Base-by-base conservation (phyloP, 202 grass and related monocot species). In the Panicum hallii region DNA sequence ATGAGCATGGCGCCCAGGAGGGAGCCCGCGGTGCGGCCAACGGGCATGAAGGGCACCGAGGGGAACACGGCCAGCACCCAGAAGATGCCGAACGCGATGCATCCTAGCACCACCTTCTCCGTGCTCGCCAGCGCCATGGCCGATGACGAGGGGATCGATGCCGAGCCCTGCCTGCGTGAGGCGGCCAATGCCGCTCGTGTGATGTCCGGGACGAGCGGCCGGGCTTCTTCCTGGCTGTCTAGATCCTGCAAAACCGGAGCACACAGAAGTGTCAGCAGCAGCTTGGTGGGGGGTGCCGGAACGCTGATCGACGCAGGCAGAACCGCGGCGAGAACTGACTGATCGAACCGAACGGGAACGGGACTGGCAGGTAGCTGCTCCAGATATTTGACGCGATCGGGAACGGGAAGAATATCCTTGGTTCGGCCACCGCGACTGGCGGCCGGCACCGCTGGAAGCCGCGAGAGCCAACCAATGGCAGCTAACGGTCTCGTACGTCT, bases 31-130 rank as follows among this genome's bases (percentile, higher is more conserved):
- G 97, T 99, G 49, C 97, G 78, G 7, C 97, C 97, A 55, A 99
- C 88, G 5, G 97, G 97, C 57, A 99, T 84, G 85, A 99, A 96
- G 1, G 97, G 97, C 26, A 97, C 97, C 11, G 97, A 90, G 1
- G 97, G 97, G 70, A 99, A 99, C 11, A 99, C 97, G 0, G 97
- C 97, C 23, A 99, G 82, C 6, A 99, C 87, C 97, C 97, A 99
- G 88, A 99, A 99, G 74, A 99, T 88, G 38, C 41, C 19, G 80
- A 99, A 99, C 17, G 97, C 97, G 22, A 97, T 80, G 57, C 90
- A 94, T 22, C 97, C 97, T 16, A 99, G 88, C 20, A 91, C 88
- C 69, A 99, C 97, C 87, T 96, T 99, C 6, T 85, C 67, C 64
- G 86, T 84, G 75, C 90, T 83, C 60, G 91, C 91, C 5, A 99